A percentile compares a stretch with the other conserved stretches of the same genome.
Conservation (phyloP, 192 early-diverging fungal genomes). For the Entophlyctis helioformis region DNA sequence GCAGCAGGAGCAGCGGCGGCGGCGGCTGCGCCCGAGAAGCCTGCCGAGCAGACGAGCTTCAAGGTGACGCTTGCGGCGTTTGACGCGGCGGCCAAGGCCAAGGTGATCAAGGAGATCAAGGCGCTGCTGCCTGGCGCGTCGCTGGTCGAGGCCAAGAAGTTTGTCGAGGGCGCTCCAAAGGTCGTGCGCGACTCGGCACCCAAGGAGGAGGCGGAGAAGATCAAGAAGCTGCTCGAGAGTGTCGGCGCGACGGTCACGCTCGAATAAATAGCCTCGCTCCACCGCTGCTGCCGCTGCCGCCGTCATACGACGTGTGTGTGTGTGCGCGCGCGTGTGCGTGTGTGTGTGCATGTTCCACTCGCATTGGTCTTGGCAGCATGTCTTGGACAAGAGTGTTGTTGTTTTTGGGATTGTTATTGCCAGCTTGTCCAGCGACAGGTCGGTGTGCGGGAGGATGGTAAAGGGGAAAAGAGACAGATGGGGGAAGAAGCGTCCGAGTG, state of each 20-base stretch:
- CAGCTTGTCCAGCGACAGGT: too few relatives aligned
- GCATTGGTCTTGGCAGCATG: too few relatives aligned
- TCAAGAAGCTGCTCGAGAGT: constrained; percentile 88
- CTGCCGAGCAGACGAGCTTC: constrained; percentile 86
- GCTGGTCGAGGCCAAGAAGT: constrained; percentile 99
- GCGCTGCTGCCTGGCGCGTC: constrained; percentile 83
- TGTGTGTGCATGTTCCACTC: too few relatives aligned
- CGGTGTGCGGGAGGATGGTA: too few relatives aligned
- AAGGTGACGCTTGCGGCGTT: constrained; percentile 93
- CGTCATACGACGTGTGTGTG: too few relatives aligned
- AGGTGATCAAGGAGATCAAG: constrained; percentile 98
- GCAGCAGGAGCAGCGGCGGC: constrained; percentile 45
- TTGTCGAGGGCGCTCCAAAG: constrained; percentile 96
- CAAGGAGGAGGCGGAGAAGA: constrained; percentile 97
- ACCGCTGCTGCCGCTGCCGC: too few relatives aligned
- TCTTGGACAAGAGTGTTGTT: too few relatives aligned
- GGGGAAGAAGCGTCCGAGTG: too few relatives aligned
- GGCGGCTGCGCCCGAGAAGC: constrained; percentile 58
- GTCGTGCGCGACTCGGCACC: constrained; percentile 75
- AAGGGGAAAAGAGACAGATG: too few relatives aligned
- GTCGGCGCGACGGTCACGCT: constrained; percentile 87
- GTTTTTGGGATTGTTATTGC: too few relatives aligned
- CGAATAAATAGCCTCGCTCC: constrained; percentile 78
- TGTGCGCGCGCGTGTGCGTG: too few relatives aligned
- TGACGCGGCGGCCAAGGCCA: constrained; percentile 87